Evolutionary conservation across 441 rosid species (phyloP).

Genomic region (Adansonia gregorii): DNA sequence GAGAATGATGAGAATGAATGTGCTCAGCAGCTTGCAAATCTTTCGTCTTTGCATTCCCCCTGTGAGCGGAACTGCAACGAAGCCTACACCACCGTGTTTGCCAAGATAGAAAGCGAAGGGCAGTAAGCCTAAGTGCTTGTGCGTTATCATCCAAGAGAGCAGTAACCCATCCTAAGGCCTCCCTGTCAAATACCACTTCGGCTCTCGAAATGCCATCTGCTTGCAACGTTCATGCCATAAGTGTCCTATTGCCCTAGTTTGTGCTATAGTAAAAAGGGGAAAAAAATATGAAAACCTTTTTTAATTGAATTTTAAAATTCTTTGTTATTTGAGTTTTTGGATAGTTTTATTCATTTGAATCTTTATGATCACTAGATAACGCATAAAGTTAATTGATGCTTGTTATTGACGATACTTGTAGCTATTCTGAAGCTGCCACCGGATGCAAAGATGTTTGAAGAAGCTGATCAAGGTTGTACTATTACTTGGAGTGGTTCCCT

Average conservation of each 20-base stretch:
- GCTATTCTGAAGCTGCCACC: conserved; percentile 37
- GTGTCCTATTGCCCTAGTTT: conserved; percentile 49
- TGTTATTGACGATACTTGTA: background rate
- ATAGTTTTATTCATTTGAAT: too few relatives aligned
- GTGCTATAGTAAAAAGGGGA: background rate
- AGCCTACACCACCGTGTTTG: conserved; percentile 43
- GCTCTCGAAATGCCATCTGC: conserved; percentile 56
- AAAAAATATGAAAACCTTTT: background rate
- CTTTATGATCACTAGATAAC: too few relatives aligned
- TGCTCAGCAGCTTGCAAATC: conserved; percentile 37
- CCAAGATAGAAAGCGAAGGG: conserved; percentile 42
- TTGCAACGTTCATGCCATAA: conserved; percentile 48
- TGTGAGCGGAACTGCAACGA: conserved; percentile 40
- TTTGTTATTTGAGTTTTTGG: too few relatives aligned
- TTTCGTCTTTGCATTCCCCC: conserved; percentile 48
- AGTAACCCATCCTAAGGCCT: conserved; percentile 52
- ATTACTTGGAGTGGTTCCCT: conserved; percentile 4
- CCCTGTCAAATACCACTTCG: conserved; percentile 48
- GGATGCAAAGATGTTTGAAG: conserved; percentile 47
- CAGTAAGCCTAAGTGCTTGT: conserved; percentile 46
- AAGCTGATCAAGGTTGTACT: conserved; percentile 35
- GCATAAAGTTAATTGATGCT: background rate
- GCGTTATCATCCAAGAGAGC: conserved; percentile 47
- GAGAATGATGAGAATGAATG: conserved; percentile 46
- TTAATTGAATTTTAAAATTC: too few relatives aligned